Conservation (phyloP, 2,329 filamentous ascomycete genomes). For the Alternaria metachromatica region DNA sequence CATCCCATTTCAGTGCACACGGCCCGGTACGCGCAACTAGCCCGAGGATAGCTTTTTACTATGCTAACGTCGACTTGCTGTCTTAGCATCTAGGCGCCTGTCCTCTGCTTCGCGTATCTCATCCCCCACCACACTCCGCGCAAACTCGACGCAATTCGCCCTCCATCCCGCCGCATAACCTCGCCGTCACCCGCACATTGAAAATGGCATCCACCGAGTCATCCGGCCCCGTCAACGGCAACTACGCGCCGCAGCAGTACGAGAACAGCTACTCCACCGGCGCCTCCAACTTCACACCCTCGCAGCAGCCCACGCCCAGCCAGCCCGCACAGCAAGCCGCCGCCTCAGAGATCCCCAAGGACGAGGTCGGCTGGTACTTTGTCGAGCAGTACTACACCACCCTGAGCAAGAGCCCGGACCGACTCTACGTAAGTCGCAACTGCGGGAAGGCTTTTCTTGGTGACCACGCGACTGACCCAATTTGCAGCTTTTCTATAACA, state of each 20-base stretch:
- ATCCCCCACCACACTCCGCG: slow-evolving; percentile 8
- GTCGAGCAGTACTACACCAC: slow-evolving; percentile 99
- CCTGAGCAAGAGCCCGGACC: slow-evolving; percentile 90
- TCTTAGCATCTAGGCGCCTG: slow-evolving; percentile 9
- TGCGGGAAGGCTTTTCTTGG: background rate
- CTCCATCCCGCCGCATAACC: slow-evolving; percentile 10
- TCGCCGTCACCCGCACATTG: slow-evolving; percentile 20
- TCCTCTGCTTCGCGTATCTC: slow-evolving; percentile 9
- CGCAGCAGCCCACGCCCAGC: slow-evolving; percentile 35
- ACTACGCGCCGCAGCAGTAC: slow-evolving; percentile 54
- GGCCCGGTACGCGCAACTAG: slow-evolving; percentile 22
- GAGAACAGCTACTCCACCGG: slow-evolving; percentile 47
- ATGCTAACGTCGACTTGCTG: slow-evolving; percentile 1
- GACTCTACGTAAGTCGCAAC: slow-evolving; percentile 70
- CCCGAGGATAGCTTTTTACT: background rate
- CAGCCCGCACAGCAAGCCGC: slow-evolving; percentile 37
- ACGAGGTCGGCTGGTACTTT: slow-evolving; percentile 99
- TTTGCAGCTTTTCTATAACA: slow-evolving; percentile 84
- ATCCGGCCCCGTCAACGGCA: slow-evolving; percentile 56
- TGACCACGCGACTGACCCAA: slow-evolving; percentile 25
- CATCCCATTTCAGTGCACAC: slow-evolving; percentile 17
- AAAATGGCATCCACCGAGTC: slow-evolving; percentile 47
- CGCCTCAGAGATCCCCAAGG: slow-evolving; percentile 68
- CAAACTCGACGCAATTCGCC: slow-evolving; percentile 5
- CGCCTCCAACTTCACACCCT: slow-evolving; percentile 34